Conservation (phyloP, 306 rosid genomes). For the Vicia faba region DNA sequence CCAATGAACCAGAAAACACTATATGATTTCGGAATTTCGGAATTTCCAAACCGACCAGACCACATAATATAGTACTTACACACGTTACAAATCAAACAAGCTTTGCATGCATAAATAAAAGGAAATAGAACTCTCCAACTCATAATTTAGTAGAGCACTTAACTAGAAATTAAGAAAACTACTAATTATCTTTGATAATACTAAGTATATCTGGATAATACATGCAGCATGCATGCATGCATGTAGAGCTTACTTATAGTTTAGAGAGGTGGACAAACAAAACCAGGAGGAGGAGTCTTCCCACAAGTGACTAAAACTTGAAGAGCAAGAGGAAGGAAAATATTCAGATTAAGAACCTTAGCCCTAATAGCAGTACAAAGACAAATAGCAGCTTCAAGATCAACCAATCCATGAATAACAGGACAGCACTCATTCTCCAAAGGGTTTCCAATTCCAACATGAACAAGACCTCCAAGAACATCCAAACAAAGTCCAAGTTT, state of each 20-base stretch:
- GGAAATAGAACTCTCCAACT: background rate
- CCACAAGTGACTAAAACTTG: slow-evolving; percentile 78
- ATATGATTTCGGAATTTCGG: too few relatives aligned
- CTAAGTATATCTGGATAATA: background rate
- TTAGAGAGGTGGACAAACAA: slow-evolving; percentile 79
- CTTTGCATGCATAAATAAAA: background rate
- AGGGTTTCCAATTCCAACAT: slow-evolving; percentile 76
- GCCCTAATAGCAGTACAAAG: slow-evolving; percentile 76
- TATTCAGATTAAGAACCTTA: slow-evolving; percentile 75
- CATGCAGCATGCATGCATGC: background rate
- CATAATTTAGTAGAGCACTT: background rate
- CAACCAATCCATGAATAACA: slow-evolving; percentile 72
- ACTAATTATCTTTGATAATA: background rate
- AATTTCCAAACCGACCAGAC: too few relatives aligned
- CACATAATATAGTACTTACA: too few relatives aligned
- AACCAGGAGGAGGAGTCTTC: slow-evolving; percentile 83
- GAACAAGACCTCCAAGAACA: slow-evolving; percentile 80
- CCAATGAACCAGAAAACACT: too few relatives aligned
- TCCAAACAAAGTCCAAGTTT: slow-evolving; percentile 84
- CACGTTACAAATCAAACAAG: too few relatives aligned
- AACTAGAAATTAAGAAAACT: background rate
- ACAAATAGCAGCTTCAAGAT: slow-evolving; percentile 89
- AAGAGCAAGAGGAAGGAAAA: slow-evolving; percentile 80
- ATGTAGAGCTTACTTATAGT: background rate
- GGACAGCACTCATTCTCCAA: slow-evolving; percentile 77